These are phyloP conservation scores for Syncephalis fuscata DNA, from an alignment of 371 early-diverging fungal species.

Conservation along the genomic window DNA sequence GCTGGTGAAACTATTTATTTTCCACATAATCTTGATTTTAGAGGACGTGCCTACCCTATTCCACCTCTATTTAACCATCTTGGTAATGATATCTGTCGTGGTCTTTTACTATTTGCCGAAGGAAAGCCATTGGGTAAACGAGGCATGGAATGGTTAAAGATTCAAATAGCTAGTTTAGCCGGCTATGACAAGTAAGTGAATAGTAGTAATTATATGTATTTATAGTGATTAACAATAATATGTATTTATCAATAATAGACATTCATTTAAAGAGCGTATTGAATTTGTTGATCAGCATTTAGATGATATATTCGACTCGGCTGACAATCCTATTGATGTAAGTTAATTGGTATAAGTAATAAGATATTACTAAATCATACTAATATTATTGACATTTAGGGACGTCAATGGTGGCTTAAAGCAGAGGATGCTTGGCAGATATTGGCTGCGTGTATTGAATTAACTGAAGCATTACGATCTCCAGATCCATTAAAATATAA, in stretches of 20 bases:
- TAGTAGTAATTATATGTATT: no score
- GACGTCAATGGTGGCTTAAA: constrained; percentile 79
- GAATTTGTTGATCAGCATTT: constrained; percentile 53
- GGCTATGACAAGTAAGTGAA: constrained; percentile 68
- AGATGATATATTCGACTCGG: constrained; percentile 69
- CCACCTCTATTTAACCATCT: constrained; percentile 91
- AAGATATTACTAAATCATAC: no score
- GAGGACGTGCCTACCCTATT: constrained; percentile 96
- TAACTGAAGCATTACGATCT: constrained; percentile 57
- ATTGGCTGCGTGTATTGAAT: constrained; percentile 79
- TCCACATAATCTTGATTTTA: constrained; percentile 96
- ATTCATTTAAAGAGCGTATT: constrained; percentile 72
- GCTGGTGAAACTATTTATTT: constrained; percentile 81
- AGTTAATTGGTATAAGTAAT: no score
- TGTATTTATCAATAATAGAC: constrained; percentile 4
- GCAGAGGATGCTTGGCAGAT: constrained; percentile 93
- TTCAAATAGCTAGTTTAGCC: constrained; percentile 87
- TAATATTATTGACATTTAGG: no score
- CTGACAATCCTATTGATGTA: constrained; percentile 50
- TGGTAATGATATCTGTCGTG: constrained; percentile 91
- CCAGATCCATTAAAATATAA: constrained; percentile 52
- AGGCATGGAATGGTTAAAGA: constrained; percentile 87
- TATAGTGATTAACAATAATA: no score
- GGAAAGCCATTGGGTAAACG: constrained; percentile 70
- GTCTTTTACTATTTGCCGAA: constrained; percentile 68